Evolutionary conservation across 1,284 basidiomycete species (phyloP), one percentile per base, ranked within the genome.

Genomic region (Sporisorium scitamineum): DNA sequence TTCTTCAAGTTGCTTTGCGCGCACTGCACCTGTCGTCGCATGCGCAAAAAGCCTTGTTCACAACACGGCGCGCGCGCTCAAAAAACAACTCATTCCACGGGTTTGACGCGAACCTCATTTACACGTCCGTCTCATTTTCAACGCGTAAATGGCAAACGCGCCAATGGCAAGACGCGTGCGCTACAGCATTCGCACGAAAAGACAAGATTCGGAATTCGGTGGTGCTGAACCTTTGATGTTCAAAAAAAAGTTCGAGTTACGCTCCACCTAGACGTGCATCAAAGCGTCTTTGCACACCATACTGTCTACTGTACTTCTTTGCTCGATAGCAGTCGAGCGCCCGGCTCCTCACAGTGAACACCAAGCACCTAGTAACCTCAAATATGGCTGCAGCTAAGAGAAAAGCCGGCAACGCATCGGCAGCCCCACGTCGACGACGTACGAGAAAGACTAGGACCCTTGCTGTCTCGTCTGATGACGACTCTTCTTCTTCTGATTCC

Each of bases 371-470:
- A n/a, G n/a, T n/a, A n/a, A n/a, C n/a, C n/a, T n/a, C n/a, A n/a
- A 39, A 5, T 3, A 71, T 71, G 69, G 63, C 54, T 5, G 47
- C 55, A 52, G 58, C 52, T 18, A 68, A 63, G n/a, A 18, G 59
- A 22, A 60, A 47, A 27, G 26, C 57, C n/a, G 57, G 54, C 16
- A 57, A 29, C 10, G 57, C 58, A 5, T 29, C 64, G 11, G 54
- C 59, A 1, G 55, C 52, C 8, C 65, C 61, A 29, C 54, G 62
- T 24, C 58, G 69, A 13, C 65, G 55, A 53, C 57, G 74, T 9
- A 69, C 71, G 32, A 58, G 74, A 13, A 76, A 76, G 55, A 63
- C 74, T 7, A 56, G 74, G 31, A 76, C 74, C 5, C 60, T 70
- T 16, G 65, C 69, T 16, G 65, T 65, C 3, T 71, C 68, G 29